Percentiles rank a stretch among this genome's conserved stretches.
Evolutionary conservation across 2,329 filamentous ascomycete genomes (phyloP).

Genomic region (Xylogone sp.): DNA sequence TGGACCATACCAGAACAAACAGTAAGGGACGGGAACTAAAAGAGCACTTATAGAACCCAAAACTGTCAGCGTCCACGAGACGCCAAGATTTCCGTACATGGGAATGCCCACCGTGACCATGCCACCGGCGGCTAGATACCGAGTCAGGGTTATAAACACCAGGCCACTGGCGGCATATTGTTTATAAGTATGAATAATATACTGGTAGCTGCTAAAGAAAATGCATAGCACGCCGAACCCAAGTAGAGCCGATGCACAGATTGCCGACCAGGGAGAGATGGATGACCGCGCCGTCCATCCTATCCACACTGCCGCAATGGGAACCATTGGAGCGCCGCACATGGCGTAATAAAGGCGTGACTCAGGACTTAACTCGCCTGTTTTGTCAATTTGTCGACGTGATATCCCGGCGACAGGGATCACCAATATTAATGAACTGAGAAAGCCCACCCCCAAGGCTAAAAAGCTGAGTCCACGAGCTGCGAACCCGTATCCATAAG

Average conservation of each 20-base stretch:
- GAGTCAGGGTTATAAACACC: slow-evolving; percentile 32
- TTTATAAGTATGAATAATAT: slow-evolving; percentile 38
- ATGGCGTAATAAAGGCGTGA: slow-evolving; percentile 37
- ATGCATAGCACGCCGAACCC: slow-evolving; percentile 39
- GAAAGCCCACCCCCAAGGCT: slow-evolving; percentile 35
- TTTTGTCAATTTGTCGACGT: neutral
- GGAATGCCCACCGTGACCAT: slow-evolving; percentile 27
- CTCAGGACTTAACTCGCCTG: slow-evolving; percentile 28
- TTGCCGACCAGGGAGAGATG: slow-evolving; percentile 38
- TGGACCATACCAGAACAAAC: slow-evolving; percentile 32
- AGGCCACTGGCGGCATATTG: slow-evolving; percentile 33
- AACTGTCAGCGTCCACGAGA: slow-evolving; percentile 35
- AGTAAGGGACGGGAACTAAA: slow-evolving; percentile 36
- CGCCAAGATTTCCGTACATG: slow-evolving; percentile 34
- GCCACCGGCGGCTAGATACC: slow-evolving; percentile 34
- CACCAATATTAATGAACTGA: slow-evolving; percentile 28
- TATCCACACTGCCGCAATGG: slow-evolving; percentile 41
- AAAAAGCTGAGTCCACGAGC: slow-evolving; percentile 38
- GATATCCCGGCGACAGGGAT: neutral
- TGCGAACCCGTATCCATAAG: slow-evolving; percentile 36
- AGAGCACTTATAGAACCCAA: slow-evolving; percentile 32
- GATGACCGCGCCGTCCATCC: slow-evolving; percentile 37
- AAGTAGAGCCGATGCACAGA: slow-evolving; percentile 34
- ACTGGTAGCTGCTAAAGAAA: slow-evolving; percentile 38
- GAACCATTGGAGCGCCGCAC: slow-evolving; percentile 34